Conservation (phyloP, 371 early-diverging fungal genomes). For the Mucor saturninus region DNA sequence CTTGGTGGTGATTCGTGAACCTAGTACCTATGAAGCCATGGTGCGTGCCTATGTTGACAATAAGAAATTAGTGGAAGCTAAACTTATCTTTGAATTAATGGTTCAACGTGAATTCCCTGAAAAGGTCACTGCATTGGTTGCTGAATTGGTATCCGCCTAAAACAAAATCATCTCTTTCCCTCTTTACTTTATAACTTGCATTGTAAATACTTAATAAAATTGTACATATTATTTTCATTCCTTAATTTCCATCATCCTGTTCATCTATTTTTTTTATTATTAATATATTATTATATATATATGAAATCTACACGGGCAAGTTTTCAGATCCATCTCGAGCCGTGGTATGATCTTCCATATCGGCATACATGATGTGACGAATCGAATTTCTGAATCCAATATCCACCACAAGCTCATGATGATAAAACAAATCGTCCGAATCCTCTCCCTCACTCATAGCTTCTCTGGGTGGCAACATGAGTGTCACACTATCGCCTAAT, state of each 20-base stretch:
- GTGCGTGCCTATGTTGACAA: slow-evolving; percentile 60
- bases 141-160: slow-evolving; percentile 34
- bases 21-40: slow-evolving; percentile 72
- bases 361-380: slow-evolving; percentile 37
- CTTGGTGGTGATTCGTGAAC: slow-evolving; percentile 54
- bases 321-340: slow-evolving; percentile 41
- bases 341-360: slow-evolving; percentile 29
- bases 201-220: slow-evolving; percentile 16
- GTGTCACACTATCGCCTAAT: slow-evolving; percentile 37
- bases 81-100: slow-evolving; percentile 46
- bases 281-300: not conserved
- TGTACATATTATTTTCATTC: not conserved
- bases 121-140: slow-evolving; percentile 51
- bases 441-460: slow-evolving; percentile 16
- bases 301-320: slow-evolving; percentile 36
- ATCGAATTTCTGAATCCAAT: slow-evolving; percentile 38
- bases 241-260: not conserved
- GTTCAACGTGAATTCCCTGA: slow-evolving; percentile 54
- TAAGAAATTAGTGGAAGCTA: slow-evolving; percentile 46
- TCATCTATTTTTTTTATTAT: slow-evolving; percentile 2
- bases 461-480: slow-evolving; percentile 37
- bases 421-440: slow-evolving; percentile 39
- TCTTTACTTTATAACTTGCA: not conserved
- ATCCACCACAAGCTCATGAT: slow-evolving; percentile 45
- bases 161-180: not conserved